Percentiles rank a stretch among this genome's conserved stretches.
These are phyloP conservation scores for Phyllosticta citriasiana DNA, from an alignment of 2,329 filamentous ascomycete species.

Conservation along the genomic window DNA sequence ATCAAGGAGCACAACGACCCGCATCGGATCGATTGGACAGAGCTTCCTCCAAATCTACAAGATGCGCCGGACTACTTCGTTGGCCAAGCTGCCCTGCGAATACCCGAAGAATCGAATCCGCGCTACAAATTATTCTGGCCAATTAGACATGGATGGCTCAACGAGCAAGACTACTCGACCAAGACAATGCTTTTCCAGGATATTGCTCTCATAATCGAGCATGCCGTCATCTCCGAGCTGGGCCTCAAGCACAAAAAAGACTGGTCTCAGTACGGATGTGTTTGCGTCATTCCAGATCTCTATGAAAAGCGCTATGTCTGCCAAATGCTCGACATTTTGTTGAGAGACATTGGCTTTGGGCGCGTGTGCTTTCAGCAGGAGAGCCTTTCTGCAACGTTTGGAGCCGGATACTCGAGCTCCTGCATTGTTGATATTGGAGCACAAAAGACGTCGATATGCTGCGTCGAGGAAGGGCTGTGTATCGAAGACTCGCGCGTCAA, in stretches of 20 bases:
- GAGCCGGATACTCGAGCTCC: slow-evolving; percentile 84
- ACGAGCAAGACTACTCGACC: slow-evolving; percentile 77
- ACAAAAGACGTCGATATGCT: slow-evolving; percentile 94
- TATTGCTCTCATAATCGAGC: slow-evolving; percentile 76
- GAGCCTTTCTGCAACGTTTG: slow-evolving; percentile 87
- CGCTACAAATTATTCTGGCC: slow-evolving; percentile 93
- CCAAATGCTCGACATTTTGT: slow-evolving; percentile 70
- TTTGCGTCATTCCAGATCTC: slow-evolving; percentile 93
- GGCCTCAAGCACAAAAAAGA: slow-evolving; percentile 67
- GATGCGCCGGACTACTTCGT: slow-evolving; percentile 70
- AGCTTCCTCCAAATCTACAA: slow-evolving; percentile 50
- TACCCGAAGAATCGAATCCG: slow-evolving; percentile 80
- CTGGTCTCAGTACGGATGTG: slow-evolving; percentile 85
- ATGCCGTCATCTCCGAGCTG: slow-evolving; percentile 76
- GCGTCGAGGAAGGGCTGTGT: slow-evolving; percentile 91
- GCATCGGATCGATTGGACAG: slow-evolving; percentile 90
- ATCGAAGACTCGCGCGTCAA: slow-evolving; percentile 93
- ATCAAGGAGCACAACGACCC: slow-evolving; percentile 95
- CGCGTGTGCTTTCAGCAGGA: slow-evolving; percentile 93
- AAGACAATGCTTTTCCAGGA: slow-evolving; percentile 77
- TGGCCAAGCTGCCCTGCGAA: slow-evolving; percentile 70
- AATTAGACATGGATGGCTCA: slow-evolving; percentile 74
- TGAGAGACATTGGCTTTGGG: slow-evolving; percentile 82
- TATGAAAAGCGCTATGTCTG: slow-evolving; percentile 93
- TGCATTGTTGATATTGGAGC: slow-evolving; percentile 96